Evolutionary conservation across 2,329 filamentous ascomycete species (phyloP), one percentile per base, ranked within the genome.

Genomic region (Pyricularia pennisetigena): DNA sequence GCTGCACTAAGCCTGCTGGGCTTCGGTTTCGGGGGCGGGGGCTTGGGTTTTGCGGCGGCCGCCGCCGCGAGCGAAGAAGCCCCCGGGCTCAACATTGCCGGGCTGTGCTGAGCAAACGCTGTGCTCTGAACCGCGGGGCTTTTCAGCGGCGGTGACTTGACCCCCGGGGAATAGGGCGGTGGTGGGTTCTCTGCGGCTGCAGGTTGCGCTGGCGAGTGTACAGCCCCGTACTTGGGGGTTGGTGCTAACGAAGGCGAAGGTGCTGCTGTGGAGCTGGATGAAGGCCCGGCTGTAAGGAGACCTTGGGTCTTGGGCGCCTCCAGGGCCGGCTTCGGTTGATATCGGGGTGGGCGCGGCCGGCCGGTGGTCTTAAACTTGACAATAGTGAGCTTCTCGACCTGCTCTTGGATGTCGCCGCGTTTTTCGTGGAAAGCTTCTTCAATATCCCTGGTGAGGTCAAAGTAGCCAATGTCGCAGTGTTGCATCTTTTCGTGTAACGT

Each of bases 401-500:
- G 87, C 72, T 96, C 91, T 76, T 95, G 90, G 70, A 95, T 89
- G 73, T 96, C 91, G 29, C 93, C 94, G 32, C 94, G 90, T 82
- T 97, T 97, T 78, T 88, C 85, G 74, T 91, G 83, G 77, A 97
- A 99, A 14, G 93, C 94, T 71, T 94, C 94, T 77, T 97, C 93
- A 62, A 99, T 90, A 74, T 97, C 94, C 35, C 92, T 85, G 1
- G 91, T 92, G 67, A 99, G 85, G 78, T 99, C 92, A 79, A 99
- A 99, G 81, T 99, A 99, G 70, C 93, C 93, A 76, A 99, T 99
- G 75, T 98, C 94, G 78, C 96, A 93, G 72, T 86, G 88, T 81
- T 99, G 95, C 95, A 99, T 99, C 80, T 90, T 93, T 80, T 98
- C 94, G 78, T 99, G 95, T 68, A 99, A 84, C 0, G 95, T 99